Conservation (phyloP, 345 rosid genomes). For the Xanthoceras sorbifolium region DNA sequence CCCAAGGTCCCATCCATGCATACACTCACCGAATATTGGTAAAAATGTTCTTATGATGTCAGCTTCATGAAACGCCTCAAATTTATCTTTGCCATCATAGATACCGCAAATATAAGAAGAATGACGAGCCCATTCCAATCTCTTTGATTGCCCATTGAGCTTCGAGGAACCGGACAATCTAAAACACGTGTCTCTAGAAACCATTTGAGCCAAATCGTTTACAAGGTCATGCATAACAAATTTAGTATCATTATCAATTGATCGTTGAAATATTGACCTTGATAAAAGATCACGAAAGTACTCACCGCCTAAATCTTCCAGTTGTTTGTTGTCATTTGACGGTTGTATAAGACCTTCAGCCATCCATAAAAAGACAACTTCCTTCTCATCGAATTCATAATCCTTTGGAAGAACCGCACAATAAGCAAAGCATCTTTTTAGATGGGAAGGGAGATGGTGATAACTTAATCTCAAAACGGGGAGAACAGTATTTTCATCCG, state of each 20-base stretch:
- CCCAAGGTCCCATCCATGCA: neutral
- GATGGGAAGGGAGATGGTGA: slow-evolving; percentile 6
- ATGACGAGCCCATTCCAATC: neutral
- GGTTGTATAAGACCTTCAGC: slow-evolving; percentile 23
- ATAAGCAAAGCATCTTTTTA: slow-evolving; percentile 27
- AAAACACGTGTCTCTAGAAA: neutral
- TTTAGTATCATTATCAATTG: neutral
- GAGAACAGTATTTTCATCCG: neutral
- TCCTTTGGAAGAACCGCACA: slow-evolving; percentile 26
- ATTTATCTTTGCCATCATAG: neutral
- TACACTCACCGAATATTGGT: neutral
- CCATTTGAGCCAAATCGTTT: slow-evolving; percentile 22
- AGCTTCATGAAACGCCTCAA: neutral
- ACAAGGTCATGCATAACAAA: slow-evolving; percentile 26
- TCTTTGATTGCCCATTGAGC: neutral
- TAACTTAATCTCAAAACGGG: neutral
- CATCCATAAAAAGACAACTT: slow-evolving; percentile 28
- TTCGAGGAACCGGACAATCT: neutral
- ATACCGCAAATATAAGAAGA: neutral
- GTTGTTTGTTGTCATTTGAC: neutral
- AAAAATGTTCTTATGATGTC: neutral
- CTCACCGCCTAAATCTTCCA: slow-evolving; percentile 20
- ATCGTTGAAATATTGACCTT: slow-evolving; percentile 18
- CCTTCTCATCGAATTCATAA: slow-evolving; percentile 24
- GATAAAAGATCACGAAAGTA: slow-evolving; percentile 19